A percentile compares a stretch with the other conserved stretches of the same genome.
Evolutionary conservation across 768 basidiomycete species (phyloP).

Genomic region (Suillus sp.): DNA sequence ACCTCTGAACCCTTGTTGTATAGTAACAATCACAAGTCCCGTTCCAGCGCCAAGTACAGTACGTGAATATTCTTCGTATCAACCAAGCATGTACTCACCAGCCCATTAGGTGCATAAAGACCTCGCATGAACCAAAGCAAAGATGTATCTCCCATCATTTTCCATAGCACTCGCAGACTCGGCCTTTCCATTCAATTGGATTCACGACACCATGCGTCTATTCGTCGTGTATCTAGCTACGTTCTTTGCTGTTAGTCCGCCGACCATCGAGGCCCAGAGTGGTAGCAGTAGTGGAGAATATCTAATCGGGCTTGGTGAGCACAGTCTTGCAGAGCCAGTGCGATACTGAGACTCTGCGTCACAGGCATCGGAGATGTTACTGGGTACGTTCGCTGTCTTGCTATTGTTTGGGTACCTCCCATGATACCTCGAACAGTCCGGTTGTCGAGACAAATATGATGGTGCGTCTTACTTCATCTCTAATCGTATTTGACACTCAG

Average conservation of each 20-base stretch:
- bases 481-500: background rate
- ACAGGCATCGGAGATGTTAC: conserved; percentile 75
- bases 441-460: conserved; percentile 86
- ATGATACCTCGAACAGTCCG: conserved; percentile 44
- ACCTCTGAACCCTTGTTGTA: background rate
- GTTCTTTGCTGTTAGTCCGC: conserved; percentile 39
- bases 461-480: conserved; percentile 39
- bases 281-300: conserved; percentile 16
- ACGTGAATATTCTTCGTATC: background rate
- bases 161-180: conserved; percentile 21
- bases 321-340: background rate
- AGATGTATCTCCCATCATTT: conserved; percentile 27
- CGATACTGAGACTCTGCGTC: background rate
- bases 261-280: conserved; percentile 26
- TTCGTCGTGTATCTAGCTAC: conserved; percentile 46
- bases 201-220: conserved; percentile 43
- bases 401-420: background rate
- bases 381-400: conserved; percentile 44
- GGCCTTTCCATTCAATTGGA: conserved; percentile 16
- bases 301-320: conserved; percentile 26
- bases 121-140: background rate
- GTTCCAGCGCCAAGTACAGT: background rate
- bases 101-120: background rate
- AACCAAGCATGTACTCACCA: background rate
- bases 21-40: background rate